Evolutionary conservation across 2,329 filamentous ascomycete species (phyloP).

Genomic region (Curvularia lunata): DNA sequence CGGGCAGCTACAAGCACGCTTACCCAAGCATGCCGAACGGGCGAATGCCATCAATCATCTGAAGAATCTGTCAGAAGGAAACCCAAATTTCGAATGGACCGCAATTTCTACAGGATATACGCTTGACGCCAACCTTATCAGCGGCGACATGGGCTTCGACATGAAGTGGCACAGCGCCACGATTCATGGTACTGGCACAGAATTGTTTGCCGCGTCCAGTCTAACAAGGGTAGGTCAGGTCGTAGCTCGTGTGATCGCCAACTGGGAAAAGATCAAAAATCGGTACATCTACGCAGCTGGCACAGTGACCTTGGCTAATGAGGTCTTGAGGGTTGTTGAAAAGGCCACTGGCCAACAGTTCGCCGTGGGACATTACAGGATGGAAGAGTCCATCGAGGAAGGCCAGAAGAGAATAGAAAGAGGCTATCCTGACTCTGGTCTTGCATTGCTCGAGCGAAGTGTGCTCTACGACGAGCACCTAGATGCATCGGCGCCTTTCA

Average conservation of each 20-base stretch:
- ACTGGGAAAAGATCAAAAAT: conserved; percentile 46
- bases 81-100: conserved; percentile 40
- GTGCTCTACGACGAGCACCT: conserved; percentile 46
- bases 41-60: conserved; percentile 43
- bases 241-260: conserved; percentile 31
- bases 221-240: conserved; percentile 40
- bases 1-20: conserved; percentile 33
- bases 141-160: conserved; percentile 48
- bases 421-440: conserved; percentile 49
- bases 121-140: conserved; percentile 42
- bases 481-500: conserved; percentile 33
- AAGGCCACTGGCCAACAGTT: conserved; percentile 37
- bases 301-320: conserved; percentile 40
- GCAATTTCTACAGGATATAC: conserved; percentile 45
- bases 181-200: conserved; percentile 45
- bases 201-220: conserved; percentile 47
- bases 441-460: conserved; percentile 49
- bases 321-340: conserved; percentile 41
- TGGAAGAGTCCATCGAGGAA: conserved; percentile 47
- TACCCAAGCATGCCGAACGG: conserved; percentile 39
- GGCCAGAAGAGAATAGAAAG: conserved; percentile 43
- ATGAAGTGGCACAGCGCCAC: conserved; percentile 51
- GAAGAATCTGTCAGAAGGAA: conserved; percentile 12
- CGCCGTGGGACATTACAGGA: conserved; percentile 39
- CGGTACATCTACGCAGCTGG: conserved; percentile 47